Evolutionary conservation across 345 rosid species (phyloP), one percentile per base, ranked within the genome.

Genomic region (Limnanthes douglasii): DNA sequence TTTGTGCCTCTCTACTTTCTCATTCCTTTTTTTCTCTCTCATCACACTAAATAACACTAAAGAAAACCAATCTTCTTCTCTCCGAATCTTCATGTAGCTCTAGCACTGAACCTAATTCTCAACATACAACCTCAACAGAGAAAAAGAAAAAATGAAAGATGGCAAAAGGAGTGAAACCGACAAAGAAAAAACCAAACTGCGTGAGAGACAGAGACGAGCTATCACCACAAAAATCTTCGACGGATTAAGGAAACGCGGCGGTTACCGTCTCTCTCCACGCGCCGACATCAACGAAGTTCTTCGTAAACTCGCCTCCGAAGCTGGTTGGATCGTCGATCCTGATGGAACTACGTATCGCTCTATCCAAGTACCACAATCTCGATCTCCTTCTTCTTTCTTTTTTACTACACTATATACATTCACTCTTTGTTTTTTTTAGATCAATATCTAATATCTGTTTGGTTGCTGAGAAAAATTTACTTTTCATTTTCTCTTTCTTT

Each of bases 201-300:
- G 68, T 17, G 76, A 69, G 47, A 58, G 76, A 30, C 63, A 61
- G 32, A 61, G 72, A 45, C 57, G 72, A 19, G 69, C 63, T 6
- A 55, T 69, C 18, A 65, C 72, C 29, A 57, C 72, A 39, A 64
- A 58, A 15, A 69, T 69, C 46, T 69, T 69, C 45, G 54, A 47
- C 5, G 75, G 75, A 13, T 58, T 64, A 4, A 38, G 72, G 24
- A 54, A 57, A 31, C 56, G 51, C 36, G 72, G 72, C 8, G 63
- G 64, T 9, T 61, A 70, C 53, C 52, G 18, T 13, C 72, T 70
- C 21, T 51, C 69, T 4, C 65, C 68, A 9, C 53, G 71, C 5
- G 56, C 75, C 10, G 71, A 69, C 31, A 69, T 65, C 49, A 61
- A 70, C 22, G 57, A 61, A 48, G 64, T 58, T 24, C 69, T 70